Percentiles rank a stretch among this genome's conserved stretches.
Conservation (phyloP, 495 filamentous ascomycete genomes). For the Astrocystis sublimbata region DNA sequence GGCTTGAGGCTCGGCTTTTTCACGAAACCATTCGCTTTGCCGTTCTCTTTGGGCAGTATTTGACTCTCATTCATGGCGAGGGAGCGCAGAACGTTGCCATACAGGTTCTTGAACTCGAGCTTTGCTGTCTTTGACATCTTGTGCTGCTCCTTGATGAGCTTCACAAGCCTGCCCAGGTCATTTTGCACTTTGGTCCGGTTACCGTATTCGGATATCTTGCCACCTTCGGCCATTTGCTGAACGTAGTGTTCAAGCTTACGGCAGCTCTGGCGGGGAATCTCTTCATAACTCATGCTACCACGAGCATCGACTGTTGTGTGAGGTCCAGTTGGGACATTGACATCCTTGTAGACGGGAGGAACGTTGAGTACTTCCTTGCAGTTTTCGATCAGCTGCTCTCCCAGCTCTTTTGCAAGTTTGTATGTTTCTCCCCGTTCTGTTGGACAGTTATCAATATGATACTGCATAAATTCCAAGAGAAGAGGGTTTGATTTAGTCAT, state of each 20-base stretch:
- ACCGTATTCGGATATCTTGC: conserved; percentile 97
- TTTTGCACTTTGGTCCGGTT: conserved; percentile 98
- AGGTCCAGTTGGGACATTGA: conserved; percentile 86
- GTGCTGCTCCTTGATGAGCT: conserved; percentile 95
- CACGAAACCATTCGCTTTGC: conserved; percentile 53
- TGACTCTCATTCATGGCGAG: conserved; percentile 96
- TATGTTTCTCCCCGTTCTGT: conserved; percentile 97
- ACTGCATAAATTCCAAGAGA: conserved; percentile 98
- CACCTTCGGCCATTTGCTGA: conserved; percentile 96
- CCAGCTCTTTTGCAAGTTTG: conserved; percentile 93
- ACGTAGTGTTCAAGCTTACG: conserved; percentile 99
- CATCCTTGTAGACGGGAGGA: conserved; percentile 92
- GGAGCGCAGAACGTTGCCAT: conserved; percentile 89
- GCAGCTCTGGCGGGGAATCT: conserved; percentile 83
- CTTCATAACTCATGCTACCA: conserved; percentile 86
- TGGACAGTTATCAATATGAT: conserved; percentile 98
- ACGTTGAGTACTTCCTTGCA: conserved; percentile 86
- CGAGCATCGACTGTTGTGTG: conserved; percentile 85
- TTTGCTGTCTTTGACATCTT: conserved; percentile 93
- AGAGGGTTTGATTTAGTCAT: conserved; percentile 98
- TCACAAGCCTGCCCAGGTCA: conserved; percentile 90
- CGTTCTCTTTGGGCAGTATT: conserved; percentile 84
- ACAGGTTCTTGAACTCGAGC: conserved; percentile 90
- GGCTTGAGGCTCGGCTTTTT: conserved; percentile 69
- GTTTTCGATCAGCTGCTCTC: conserved; percentile 92